Percentiles rank a stretch among this genome's conserved stretches.
Conservation (phyloP, 2,329 filamentous ascomycete genomes). For the Botryosphaeria dothidea region DNA sequence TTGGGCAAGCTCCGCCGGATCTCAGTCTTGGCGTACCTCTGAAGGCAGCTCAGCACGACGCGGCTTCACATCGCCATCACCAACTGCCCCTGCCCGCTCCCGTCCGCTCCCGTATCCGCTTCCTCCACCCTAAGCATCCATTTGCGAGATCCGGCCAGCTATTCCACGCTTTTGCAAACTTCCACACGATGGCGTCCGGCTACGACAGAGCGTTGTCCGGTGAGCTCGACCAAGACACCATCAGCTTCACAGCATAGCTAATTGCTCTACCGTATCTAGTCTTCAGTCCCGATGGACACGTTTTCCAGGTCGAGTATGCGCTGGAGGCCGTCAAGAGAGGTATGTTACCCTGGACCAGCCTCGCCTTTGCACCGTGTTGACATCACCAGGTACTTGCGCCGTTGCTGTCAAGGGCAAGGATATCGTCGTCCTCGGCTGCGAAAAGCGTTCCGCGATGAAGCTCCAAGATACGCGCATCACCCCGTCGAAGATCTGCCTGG, state of each 20-base stretch:
- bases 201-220: slow-evolving; percentile 99
- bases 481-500: slow-evolving; percentile 94
- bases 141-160: not conserved
- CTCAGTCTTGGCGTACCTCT: slow-evolving; percentile 6
- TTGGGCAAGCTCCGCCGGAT: slow-evolving; percentile 15
- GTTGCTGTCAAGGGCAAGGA: slow-evolving; percentile 95
- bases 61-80: slow-evolving; percentile 15
- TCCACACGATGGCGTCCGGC: slow-evolving; percentile 65
- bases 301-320: slow-evolving; percentile 99
- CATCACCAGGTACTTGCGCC: slow-evolving; percentile 79
- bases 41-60: slow-evolving; percentile 19
- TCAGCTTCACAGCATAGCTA: slow-evolving; percentile 27
- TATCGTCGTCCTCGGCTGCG: slow-evolving; percentile 94
- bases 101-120: not conserved
- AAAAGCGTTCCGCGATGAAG: slow-evolving; percentile 99
- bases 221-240: slow-evolving; percentile 55
- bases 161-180: not conserved
- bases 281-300: slow-evolving; percentile 98
- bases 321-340: slow-evolving; percentile 98
- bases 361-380: slow-evolving; percentile 22
- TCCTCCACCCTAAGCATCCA: not conserved
- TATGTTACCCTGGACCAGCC: slow-evolving; percentile 39
- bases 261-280: slow-evolving; percentile 61
- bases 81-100: slow-evolving; percentile 1
- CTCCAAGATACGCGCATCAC: slow-evolving; percentile 99